Evolutionary conservation across 148 eudicot species (phyloP).

Genomic region (Vaccinium macrocarpon): DNA sequence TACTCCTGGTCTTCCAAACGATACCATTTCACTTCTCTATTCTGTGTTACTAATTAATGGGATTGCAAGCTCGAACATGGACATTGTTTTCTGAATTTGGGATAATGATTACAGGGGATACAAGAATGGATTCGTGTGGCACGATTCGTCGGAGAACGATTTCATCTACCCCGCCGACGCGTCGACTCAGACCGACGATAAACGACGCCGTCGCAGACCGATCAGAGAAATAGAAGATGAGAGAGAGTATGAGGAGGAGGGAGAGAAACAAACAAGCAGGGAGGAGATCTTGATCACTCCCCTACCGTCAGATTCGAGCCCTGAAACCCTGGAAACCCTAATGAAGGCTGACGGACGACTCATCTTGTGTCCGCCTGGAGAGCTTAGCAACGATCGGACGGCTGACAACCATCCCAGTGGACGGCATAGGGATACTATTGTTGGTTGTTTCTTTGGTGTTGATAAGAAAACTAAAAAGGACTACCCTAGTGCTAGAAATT

Average conservation of each 20-base stretch:
- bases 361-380: too few species aligned
- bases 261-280: conserved; percentile 21
- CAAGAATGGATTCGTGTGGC: conserved; percentile 89
- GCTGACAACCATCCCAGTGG: conserved; percentile 43
- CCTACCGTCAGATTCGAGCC: conserved; percentile 94
- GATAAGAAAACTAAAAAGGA: too few species aligned
- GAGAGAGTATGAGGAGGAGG: conserved; percentile 4
- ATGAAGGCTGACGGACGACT: conserved; percentile 72
- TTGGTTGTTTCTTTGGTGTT: too few species aligned
- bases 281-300: conserved; percentile 91
- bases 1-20: conserved; percentile 92
- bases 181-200: conserved; percentile 86
- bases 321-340: conserved; percentile 77
- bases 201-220: conserved; percentile 48
- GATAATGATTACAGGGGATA: conserved; percentile 59
- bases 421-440: too few species aligned
- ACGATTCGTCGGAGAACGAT: conserved; percentile 73
- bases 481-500: too few species aligned
- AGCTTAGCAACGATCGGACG: conserved; percentile 29
- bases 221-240: conserved; percentile 32
- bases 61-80: too few species aligned
- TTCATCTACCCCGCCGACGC: conserved; percentile 84
- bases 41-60: neutral
- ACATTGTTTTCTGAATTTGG: neutral
- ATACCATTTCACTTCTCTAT: conserved; percentile 19